These are phyloP conservation scores for Citeromyces siamensis DNA, from an alignment of 1,139 yeast species.

Conservation along the genomic window DNA sequence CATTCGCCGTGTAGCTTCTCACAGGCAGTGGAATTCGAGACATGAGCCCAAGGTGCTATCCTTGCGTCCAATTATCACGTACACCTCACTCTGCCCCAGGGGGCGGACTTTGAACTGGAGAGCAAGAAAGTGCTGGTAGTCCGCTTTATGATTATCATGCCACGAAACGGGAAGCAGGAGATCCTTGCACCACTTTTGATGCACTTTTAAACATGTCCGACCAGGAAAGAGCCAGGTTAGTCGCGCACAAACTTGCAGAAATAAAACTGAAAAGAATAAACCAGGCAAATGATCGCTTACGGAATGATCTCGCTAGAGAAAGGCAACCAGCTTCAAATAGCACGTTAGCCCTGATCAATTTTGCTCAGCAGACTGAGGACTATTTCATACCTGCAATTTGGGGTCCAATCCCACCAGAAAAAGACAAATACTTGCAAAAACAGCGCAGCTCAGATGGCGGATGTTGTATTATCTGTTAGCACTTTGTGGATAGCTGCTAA, in stretches of 20 bases:
- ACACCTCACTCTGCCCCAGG: no score
- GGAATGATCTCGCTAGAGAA: constrained; percentile 4
- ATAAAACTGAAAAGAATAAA: constrained; percentile 5
- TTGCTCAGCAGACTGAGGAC: constrained; percentile 32
- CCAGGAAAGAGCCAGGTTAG: constrained; percentile 4
- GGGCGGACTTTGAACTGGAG: no score
- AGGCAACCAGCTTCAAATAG: constrained; percentile 5
- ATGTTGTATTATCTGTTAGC: constrained; percentile 30
- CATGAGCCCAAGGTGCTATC: no score
- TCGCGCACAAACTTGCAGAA: constrained; percentile 2
- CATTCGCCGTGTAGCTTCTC: no score
- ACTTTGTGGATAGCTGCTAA: neutral
- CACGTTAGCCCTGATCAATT: constrained; percentile 13
- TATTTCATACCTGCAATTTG: constrained; percentile 32
- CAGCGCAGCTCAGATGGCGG: constrained; percentile 13
- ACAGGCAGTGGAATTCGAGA: no score
- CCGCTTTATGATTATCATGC: no score
- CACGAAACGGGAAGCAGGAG: no score
- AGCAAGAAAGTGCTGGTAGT: no score
- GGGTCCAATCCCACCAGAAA: constrained; percentile 23
- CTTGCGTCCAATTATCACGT: no score
- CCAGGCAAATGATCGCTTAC: constrained; percentile 4
- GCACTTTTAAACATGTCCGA: neutral
- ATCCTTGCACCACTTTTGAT: no score
- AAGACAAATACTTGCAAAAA: constrained; percentile 19